A percentile compares a stretch with the other conserved stretches of the same genome.
phyloP scores from a whole-genome alignment of 1,139 yeast genomes.

The Yamadazyma triangularis region DNA sequence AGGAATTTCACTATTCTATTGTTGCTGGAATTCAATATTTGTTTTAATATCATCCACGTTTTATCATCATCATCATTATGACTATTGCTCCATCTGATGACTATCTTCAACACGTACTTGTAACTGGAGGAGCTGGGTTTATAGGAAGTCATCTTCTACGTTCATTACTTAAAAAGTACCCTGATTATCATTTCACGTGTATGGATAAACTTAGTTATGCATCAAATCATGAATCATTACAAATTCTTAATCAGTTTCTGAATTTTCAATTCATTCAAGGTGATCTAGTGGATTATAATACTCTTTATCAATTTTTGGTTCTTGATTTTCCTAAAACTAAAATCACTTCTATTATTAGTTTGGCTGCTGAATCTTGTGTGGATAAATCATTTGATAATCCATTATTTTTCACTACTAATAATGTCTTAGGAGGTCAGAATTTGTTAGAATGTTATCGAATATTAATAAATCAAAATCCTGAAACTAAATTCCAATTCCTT shows the following conservation, averaged over 20 bases:
- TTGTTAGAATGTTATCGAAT: slow-evolving; percentile 40
- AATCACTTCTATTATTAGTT: slow-evolving; percentile 40
- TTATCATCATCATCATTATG: too few relatives aligned
- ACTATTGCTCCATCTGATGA: too few relatives aligned
- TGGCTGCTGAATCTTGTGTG: slow-evolving; percentile 60
- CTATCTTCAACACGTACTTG: slow-evolving; percentile 30
- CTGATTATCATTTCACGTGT: slow-evolving; percentile 38
- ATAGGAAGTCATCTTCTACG: slow-evolving; percentile 50
- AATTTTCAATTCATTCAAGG: slow-evolving; percentile 25
- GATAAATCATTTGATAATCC: slow-evolving; percentile 50
- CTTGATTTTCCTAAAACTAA: slow-evolving; percentile 6
- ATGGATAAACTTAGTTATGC: slow-evolving; percentile 46
- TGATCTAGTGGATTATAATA: slow-evolving; percentile 30
- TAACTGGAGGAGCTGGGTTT: slow-evolving; percentile 61
- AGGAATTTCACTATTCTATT: too few relatives aligned
- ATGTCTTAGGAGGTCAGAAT: slow-evolving; percentile 47
- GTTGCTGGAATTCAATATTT: too few relatives aligned
- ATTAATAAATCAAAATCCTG: slow-evolving; percentile 1
- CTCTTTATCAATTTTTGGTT: slow-evolving; percentile 9
- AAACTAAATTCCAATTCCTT: slow-evolving; percentile 22
- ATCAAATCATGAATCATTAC: slow-evolving; percentile 4
- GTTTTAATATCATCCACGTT: too few relatives aligned
- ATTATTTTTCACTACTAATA: slow-evolving; percentile 41
- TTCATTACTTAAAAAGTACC: slow-evolving; percentile 33
- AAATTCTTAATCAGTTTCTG: slow-evolving; percentile 2